These are phyloP conservation scores for Lactifluus subvellereus DNA, from an alignment of 768 basidiomycete genomes.

Conservation along the genomic window DNA sequence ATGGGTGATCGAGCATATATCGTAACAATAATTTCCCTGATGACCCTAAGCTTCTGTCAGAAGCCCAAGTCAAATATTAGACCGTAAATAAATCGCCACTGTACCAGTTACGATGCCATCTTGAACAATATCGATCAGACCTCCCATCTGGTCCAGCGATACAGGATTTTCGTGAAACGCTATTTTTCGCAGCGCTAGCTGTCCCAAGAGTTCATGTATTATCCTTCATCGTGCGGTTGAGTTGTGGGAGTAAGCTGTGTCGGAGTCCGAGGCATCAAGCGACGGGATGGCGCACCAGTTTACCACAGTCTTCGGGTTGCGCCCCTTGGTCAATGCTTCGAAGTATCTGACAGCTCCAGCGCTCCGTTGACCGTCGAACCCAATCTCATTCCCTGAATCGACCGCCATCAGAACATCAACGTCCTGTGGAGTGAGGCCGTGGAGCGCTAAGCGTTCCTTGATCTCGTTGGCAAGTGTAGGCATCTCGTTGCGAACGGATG, in stretches of 20 bases:
- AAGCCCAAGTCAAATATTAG: background rate
- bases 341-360: conserved; percentile 71
- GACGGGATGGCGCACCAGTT: conserved; percentile 65
- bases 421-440: conserved; percentile 57
- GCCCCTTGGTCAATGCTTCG: conserved; percentile 53
- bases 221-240: conserved; percentile 49
- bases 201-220: conserved; percentile 80
- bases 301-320: conserved; percentile 64
- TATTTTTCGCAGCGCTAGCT: conserved; percentile 54
- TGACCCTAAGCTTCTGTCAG: conserved; percentile 46
- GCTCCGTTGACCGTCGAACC: conserved; percentile 50
- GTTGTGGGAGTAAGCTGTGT: background rate
- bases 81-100: conserved; percentile 7
- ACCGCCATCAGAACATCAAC: conserved; percentile 70
- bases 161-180: conserved; percentile 57
- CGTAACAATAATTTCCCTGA: conserved; percentile 75
- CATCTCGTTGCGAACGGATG: conserved; percentile 44
- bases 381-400: conserved; percentile 58
- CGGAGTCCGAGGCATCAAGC: background rate
- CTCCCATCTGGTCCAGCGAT: conserved; percentile 58
- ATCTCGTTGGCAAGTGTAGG: conserved; percentile 74
- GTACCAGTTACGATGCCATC: conserved; percentile 62
- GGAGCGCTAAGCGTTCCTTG: conserved; percentile 48
- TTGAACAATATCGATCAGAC: conserved; percentile 72
- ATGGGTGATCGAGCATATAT: conserved; percentile 50